A percentile compares a stretch with the other conserved stretches of the same genome.
Conservation (phyloP, 768 basidiomycete genomes). For the Leccinum subtestaceum region DNA sequence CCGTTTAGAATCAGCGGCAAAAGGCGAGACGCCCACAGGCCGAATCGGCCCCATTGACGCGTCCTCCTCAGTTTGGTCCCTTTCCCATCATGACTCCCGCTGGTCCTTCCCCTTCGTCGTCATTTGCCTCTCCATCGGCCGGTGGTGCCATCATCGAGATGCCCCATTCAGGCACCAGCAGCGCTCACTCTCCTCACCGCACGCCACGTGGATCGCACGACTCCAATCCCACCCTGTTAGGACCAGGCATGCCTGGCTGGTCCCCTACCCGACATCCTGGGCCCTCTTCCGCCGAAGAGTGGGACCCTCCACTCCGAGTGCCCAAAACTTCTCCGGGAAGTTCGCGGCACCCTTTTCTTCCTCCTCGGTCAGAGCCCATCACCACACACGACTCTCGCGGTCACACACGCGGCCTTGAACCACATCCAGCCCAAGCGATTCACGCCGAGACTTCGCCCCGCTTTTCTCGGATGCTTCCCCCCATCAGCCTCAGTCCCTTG, state of each 20-base stretch:
- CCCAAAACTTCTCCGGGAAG: conserved; percentile 10
- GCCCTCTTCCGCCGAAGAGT: conserved; percentile 18
- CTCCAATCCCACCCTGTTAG: conserved; percentile 42
- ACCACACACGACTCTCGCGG: conserved; percentile 14
- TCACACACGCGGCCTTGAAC: conserved; percentile 11
- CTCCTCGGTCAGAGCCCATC: conserved; percentile 8
- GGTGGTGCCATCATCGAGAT: conserved; percentile 10
- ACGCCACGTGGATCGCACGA: conserved; percentile 32
- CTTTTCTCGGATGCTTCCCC: conserved; percentile 30
- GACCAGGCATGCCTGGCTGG: conserved; percentile 54
- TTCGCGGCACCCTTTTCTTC: neutral
- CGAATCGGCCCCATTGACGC: conserved; percentile 51
- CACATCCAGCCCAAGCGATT: conserved; percentile 11
- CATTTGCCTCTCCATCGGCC: conserved; percentile 11
- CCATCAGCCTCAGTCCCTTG: conserved; percentile 20
- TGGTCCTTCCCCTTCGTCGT: conserved; percentile 23
- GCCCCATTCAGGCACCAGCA: conserved; percentile 13
- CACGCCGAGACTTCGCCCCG: conserved; percentile 21
- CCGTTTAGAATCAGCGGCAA: conserved; percentile 78
- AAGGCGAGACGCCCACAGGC: conserved; percentile 76
- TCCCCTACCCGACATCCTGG: conserved; percentile 13
- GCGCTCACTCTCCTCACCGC: conserved; percentile 7
- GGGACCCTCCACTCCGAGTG: conserved; percentile 15
- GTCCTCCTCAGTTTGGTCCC: conserved; percentile 61
- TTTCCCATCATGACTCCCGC: conserved; percentile 48